Conservation (phyloP, 2,329 filamentous ascomycete species). For the Fusarium citri region DNA sequence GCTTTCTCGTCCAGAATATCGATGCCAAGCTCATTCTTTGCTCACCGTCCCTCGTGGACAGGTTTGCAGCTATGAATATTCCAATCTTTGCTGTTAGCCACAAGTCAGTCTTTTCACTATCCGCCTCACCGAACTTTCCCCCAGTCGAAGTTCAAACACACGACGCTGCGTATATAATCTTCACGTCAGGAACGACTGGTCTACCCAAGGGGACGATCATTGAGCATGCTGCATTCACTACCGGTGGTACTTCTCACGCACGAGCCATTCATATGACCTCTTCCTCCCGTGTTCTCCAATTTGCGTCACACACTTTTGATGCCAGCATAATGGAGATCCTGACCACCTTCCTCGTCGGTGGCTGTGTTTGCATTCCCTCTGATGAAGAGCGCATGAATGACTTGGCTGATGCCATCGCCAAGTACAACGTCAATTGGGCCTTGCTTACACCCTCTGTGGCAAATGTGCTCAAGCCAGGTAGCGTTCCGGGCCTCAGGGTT, state of each 20-base stretch:
- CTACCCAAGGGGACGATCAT: conserved; percentile 35
- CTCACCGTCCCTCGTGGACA: neutral
- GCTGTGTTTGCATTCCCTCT: conserved; percentile 27
- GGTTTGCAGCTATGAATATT: neutral
- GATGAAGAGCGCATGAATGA: conserved; percentile 34
- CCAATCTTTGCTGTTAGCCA: neutral
- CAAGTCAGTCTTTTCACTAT: neutral
- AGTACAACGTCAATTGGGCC: conserved; percentile 32
- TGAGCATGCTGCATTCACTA: conserved; percentile 29
- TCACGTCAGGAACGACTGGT: conserved; percentile 40
- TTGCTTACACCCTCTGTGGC: conserved; percentile 35
- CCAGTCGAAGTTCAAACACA: neutral
- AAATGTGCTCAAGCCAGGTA: conserved; percentile 21
- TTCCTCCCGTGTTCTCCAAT: conserved; percentile 31
- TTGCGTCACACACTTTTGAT: conserved; percentile 28
- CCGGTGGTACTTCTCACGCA: conserved; percentile 30
- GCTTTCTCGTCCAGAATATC: conserved; percentile 22
- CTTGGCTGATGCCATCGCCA: conserved; percentile 16
- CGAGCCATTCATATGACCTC: conserved; percentile 24
- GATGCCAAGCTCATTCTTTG: conserved; percentile 26
- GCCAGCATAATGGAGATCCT: conserved; percentile 42
- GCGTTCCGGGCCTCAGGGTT: conserved; percentile 3
- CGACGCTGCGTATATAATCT: conserved; percentile 34
- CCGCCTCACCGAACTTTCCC: fast-evolving
- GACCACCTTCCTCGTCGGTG: conserved; percentile 37